phyloP scores from a whole-genome alignment of 192 early-diverging fungal species.

The Podila horticola region DNA sequence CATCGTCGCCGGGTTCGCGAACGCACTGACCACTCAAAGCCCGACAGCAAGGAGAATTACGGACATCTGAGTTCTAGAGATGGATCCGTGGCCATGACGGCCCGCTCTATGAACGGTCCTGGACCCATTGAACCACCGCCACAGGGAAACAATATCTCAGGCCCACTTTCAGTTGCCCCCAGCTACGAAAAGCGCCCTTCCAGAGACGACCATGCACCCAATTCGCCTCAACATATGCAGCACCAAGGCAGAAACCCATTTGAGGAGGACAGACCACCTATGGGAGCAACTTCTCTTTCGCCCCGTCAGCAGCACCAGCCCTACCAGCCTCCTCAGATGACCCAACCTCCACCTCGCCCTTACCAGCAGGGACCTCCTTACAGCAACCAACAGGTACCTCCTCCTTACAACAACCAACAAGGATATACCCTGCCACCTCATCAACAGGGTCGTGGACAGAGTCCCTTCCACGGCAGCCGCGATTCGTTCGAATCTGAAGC shows the following conservation, averaged over 20 bases:
- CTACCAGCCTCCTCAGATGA: constrained; percentile 24
- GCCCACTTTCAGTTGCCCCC: background rate
- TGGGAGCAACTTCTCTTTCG: constrained; percentile 13
- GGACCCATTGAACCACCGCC: constrained; percentile 18
- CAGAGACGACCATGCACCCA: background rate
- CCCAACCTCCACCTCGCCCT: constrained; percentile 16
- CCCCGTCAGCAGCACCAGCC: constrained; percentile 32
- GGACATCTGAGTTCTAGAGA: background rate
- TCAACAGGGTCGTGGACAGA: constrained; percentile 16
- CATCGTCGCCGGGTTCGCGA: constrained; percentile 34
- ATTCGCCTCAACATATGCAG: constrained; percentile 11
- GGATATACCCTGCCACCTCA: background rate
- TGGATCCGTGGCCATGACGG: constrained; percentile 2
- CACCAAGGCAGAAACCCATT: constrained; percentile 34
- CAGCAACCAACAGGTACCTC: background rate
- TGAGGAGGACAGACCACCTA: constrained; percentile 6
- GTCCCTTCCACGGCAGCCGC: constrained; percentile 21
- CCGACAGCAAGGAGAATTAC: constrained; percentile 33
- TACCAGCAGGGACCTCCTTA: background rate
- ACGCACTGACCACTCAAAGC: constrained; percentile 13
- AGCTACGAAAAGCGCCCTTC: background rate
- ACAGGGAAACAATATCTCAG: background rate
- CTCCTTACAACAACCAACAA: background rate
- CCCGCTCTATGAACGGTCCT: constrained; percentile 1
- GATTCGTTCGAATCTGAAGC: constrained; percentile 34